A percentile compares a stretch with the other conserved stretches of the same genome.
phyloP scores from a whole-genome alignment of 345 rosid species.

The Anacardium occidentale region DNA sequence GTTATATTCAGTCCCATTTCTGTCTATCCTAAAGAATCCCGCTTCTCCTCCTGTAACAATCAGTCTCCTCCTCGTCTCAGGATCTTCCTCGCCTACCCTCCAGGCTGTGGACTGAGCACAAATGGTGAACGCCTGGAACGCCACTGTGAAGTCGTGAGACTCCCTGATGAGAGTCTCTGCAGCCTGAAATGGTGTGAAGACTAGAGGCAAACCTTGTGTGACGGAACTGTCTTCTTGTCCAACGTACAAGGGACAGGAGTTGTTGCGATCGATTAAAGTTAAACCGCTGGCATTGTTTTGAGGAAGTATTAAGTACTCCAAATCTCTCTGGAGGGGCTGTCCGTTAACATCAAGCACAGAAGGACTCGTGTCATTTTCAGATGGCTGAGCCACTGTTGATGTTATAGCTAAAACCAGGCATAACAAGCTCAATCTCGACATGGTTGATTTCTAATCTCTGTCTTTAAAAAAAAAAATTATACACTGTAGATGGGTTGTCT shows the following conservation, averaged over 20 bases:
- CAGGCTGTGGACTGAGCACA: conserved; percentile 23
- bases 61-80: conserved; percentile 17
- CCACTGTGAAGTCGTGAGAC: conserved; percentile 21
- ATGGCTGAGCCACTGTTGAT: conserved; percentile 11
- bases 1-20: conserved; percentile 18
- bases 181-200: conserved; percentile 14
- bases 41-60: conserved; percentile 15
- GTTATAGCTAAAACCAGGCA: conserved; percentile 19
- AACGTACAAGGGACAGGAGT: conserved; percentile 23
- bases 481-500: not conserved
- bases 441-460: not conserved
- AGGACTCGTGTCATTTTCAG: conserved; percentile 8
- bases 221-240: conserved; percentile 8
- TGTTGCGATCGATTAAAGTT: conserved; percentile 19
- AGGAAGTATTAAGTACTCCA: conserved; percentile 24
- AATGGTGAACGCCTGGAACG: conserved; percentile 15
- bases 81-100: conserved; percentile 16
- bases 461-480: no score
- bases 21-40: conserved; percentile 20
- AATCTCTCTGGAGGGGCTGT: conserved; percentile 16
- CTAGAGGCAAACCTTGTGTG: conserved; percentile 7
- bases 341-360: conserved; percentile 26
- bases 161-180: conserved; percentile 26
- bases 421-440: conserved; percentile 11
- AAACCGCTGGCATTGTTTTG: conserved; percentile 15